Evolutionary conservation across 305 asterid genomes (phyloP).

Genomic region (Lippia alba): DNA sequence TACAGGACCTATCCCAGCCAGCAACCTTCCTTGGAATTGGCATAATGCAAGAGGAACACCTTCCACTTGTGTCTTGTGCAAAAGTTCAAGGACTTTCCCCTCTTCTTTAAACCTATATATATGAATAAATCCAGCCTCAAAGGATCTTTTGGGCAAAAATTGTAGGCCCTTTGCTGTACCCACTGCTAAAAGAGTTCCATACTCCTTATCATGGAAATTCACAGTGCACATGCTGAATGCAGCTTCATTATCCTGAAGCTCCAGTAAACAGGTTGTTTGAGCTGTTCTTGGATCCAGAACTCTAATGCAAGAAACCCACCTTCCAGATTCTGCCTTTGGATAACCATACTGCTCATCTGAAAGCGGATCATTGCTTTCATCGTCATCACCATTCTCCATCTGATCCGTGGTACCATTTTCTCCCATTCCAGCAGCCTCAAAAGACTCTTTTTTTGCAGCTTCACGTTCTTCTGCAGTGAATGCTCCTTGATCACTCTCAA

Average conservation of each 20-base stretch:
- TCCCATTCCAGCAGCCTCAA: conserved; percentile 77
- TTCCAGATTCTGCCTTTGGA: conserved; percentile 93
- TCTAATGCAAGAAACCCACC: conserved; percentile 98
- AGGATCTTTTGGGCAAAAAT: conserved; percentile 87
- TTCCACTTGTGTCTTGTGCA: conserved; percentile 99
- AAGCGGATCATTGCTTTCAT: conserved; percentile 75
- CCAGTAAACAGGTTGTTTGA: conserved; percentile 88
- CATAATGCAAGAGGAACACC: conserved; percentile 94
- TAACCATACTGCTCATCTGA: conserved; percentile 98
- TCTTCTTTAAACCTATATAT: conserved; percentile 95
- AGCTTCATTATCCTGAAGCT: conserved; percentile 98
- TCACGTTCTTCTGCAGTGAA: conserved; percentile 96
- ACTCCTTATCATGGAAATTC: conserved; percentile 93
- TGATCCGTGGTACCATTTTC: conserved; percentile 79
- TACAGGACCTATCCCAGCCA: conserved; percentile 90
- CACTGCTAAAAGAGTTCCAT: conserved; percentile 90
- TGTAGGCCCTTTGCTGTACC: conserved; percentile 98
- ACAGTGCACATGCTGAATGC: conserved; percentile 97
- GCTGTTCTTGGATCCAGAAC: conserved; percentile 90
- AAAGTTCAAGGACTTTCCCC: conserved; percentile 86
- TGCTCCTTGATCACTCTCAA: conserved; percentile 98
- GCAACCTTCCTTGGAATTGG: conserved; percentile 93
- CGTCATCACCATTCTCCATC: conserved; percentile 93
- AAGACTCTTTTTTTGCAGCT: conserved; percentile 82
- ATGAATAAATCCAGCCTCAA: conserved; percentile 89